A percentile compares a stretch with the other conserved stretches of the same genome.
Conservation (phyloP, 2,329 filamentous ascomycete species). For the Tolypocladium capitatum region DNA sequence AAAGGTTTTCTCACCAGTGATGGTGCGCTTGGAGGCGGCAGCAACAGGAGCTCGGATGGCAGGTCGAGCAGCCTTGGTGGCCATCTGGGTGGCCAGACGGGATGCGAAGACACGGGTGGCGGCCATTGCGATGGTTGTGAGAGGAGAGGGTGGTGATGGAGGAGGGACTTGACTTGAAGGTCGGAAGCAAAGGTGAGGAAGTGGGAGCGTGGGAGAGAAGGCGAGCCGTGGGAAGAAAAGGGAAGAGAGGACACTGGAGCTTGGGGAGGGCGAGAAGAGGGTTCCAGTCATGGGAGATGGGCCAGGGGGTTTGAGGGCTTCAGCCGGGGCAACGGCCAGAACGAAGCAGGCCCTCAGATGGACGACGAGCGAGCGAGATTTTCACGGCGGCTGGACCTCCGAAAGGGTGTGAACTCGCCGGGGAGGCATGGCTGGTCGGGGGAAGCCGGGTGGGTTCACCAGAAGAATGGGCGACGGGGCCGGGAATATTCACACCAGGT, state of each 20-base stretch:
- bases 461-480: constrained; percentile 12
- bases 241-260: constrained; percentile 25
- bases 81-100: constrained; percentile 65
- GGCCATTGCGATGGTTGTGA: constrained; percentile 59
- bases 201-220: constrained; percentile 14
- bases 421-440: constrained; percentile 11
- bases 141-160: constrained; percentile 13
- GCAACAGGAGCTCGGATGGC: constrained; percentile 51
- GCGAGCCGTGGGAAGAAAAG: constrained; percentile 23
- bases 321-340: constrained; percentile 22
- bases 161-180: constrained; percentile 17
- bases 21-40: constrained; percentile 61
- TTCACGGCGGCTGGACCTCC: constrained; percentile 9
- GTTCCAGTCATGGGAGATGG: constrained; percentile 19
- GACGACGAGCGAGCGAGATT: constrained; percentile 16
- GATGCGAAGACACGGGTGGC: constrained; percentile 66
- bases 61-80: constrained; percentile 66
- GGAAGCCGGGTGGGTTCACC: constrained; percentile 21
- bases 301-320: constrained; percentile 18
- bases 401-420: constrained; percentile 14
- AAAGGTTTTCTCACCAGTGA: constrained; percentile 47
- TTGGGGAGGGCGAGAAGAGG: constrained; percentile 19
- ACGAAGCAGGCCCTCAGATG: constrained; percentile 7
- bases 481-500: constrained; percentile 1
- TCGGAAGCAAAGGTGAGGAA: constrained; percentile 21